Percentiles rank a stretch among this genome's conserved stretches.
Conservation (phyloP, 2,329 filamentous ascomycete species). For the Fusarium annulatum region DNA sequence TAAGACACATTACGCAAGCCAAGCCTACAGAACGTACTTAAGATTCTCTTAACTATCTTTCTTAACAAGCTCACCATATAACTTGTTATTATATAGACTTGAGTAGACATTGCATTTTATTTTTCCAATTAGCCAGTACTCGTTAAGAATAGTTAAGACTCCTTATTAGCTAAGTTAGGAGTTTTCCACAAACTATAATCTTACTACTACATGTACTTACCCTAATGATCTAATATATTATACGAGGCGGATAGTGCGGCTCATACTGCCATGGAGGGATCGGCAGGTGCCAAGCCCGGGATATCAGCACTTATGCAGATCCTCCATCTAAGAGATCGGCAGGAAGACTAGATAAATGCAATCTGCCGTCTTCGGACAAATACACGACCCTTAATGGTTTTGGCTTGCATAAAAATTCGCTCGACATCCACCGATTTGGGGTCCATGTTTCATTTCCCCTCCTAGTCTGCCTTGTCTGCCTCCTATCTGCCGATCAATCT, state of each 20-base stretch:
- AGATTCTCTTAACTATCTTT: too few species aligned
- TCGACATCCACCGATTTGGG: neutral
- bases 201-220: neutral
- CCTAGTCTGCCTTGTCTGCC: neutral
- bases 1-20: neutral
- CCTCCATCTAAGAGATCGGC: neutral
- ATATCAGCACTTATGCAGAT: neutral
- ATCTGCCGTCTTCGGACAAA: neutral
- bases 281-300: neutral
- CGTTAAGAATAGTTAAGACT: neutral
- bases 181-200: neutral
- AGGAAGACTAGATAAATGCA: neutral
- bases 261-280: neutral
- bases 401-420: too few species aligned
- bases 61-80: too few species aligned
- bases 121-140: too few species aligned
- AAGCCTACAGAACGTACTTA: neutral
- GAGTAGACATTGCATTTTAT: neutral
- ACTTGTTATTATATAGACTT: neutral
- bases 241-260: neutral
- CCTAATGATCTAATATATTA: neutral
- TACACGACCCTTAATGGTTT: neutral
- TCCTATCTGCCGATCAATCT: neutral
- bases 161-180: accelerated
- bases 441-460: neutral